Conservation (phyloP, 768 basidiomycete species). For the Clitopilus passeckerianus region DNA sequence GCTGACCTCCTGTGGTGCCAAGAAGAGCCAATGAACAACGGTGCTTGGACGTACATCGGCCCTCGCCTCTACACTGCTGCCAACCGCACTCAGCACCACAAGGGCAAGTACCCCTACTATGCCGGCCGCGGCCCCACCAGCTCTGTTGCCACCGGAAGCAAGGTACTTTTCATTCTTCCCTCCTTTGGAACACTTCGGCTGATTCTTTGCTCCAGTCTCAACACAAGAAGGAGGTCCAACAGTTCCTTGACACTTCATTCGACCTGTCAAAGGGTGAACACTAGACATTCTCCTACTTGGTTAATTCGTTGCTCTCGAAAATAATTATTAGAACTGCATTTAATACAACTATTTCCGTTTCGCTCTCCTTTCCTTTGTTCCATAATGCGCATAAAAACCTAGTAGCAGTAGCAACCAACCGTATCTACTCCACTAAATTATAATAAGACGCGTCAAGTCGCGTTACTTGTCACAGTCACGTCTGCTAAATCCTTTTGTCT, state of each 20-base stretch:
- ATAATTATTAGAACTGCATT: not conserved
- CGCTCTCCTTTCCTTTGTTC: not conserved
- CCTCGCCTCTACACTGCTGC: conserved; percentile 93
- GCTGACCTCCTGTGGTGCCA: conserved; percentile 93
- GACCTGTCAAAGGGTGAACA: conserved; percentile 14
- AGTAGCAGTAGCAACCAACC: not conserved
- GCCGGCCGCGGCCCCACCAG: conserved; percentile 91
- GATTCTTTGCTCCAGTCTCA: conserved; percentile 40
- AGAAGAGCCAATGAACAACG: conserved; percentile 97
- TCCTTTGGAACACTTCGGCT: conserved; percentile 3
- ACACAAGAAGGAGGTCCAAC: conserved; percentile 89
- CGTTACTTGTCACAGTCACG: not conserved
- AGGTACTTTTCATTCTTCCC: conserved; percentile 39
- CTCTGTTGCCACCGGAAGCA: conserved; percentile 90
- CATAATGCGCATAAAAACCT: not conserved
- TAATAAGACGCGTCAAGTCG: not conserved
- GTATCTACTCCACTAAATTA: not conserved
- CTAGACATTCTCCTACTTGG: not conserved
- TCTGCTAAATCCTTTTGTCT: not conserved
- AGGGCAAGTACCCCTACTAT: conserved; percentile 85
- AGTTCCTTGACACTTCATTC: conserved; percentile 64
- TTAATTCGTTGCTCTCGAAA: not conserved
- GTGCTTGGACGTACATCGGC: conserved; percentile 95
- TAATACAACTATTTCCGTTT: not conserved
- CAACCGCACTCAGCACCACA: conserved; percentile 85